phyloP scores from a whole-genome alignment of 2,329 filamentous ascomycete genomes.

The Colletotrichum sp. region DNA sequence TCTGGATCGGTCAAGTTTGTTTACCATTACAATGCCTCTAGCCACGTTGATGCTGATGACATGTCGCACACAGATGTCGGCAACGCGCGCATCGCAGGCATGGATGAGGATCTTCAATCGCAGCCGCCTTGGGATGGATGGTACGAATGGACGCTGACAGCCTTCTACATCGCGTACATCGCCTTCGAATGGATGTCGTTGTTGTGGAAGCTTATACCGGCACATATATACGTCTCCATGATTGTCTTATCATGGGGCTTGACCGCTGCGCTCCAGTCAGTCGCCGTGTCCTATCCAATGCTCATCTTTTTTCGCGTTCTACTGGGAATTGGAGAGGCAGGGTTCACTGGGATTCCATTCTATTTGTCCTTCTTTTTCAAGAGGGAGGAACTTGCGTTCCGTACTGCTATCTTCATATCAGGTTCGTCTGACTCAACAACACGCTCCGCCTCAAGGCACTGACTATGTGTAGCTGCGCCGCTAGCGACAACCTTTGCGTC shows the following conservation, averaged over 20 bases:
- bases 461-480: conserved; percentile 72
- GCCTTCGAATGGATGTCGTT: conserved; percentile 70
- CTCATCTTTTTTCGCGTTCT: conserved; percentile 61
- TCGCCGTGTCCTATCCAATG: conserved; percentile 67
- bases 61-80: conserved; percentile 56
- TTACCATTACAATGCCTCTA: not conserved
- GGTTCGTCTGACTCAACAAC: conserved; percentile 49
- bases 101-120: conserved; percentile 65
- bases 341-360: conserved; percentile 68
- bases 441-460: not conserved
- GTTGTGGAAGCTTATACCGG: conserved; percentile 64
- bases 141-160: conserved; percentile 66
- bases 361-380: conserved; percentile 71
- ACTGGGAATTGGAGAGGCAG: conserved; percentile 69
- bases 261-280: conserved; percentile 74
- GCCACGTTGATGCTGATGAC: not conserved
- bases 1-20: conserved; percentile 81
- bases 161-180: conserved; percentile 70
- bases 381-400: conserved; percentile 77
- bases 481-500: conserved; percentile 85
- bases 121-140: conserved; percentile 47
- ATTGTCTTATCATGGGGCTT: conserved; percentile 83
- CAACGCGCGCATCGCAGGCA: conserved; percentile 68
- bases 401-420: conserved; percentile 86
- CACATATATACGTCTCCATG: conserved; percentile 62